Evolutionary conservation across 805 yeast species (phyloP), one percentile per base, ranked within the genome.

Genomic region (Saccharomycopsis sp.): DNA sequence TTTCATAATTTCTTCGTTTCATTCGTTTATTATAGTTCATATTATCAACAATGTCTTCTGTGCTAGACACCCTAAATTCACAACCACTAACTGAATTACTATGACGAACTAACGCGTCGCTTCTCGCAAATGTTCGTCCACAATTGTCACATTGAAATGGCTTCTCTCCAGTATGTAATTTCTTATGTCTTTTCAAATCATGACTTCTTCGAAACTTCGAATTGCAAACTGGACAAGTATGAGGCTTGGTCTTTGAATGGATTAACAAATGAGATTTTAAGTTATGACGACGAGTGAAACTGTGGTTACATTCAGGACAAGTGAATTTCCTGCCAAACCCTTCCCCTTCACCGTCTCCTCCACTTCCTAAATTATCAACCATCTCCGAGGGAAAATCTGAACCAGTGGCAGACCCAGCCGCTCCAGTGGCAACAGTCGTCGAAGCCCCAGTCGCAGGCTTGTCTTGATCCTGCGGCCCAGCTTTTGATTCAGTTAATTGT

Each of bases 81-180:
- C 67, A 63, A 8, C 61, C 60, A 19, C 62, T 58, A 29, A 68
- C 64, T 38, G 66, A 64, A 46, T 81, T 77, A 37, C 67, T 64
- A 56, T 85, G 95, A 50, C 95, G 67, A 3, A 78, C 71, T 22
- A 85, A 66, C 0, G 94, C 88, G 60, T 85, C 95, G 1, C 79
- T 77, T 27, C 95, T 64, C 1, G 90, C 85, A 62, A 85, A 85
- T 34, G 68, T 63, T 38, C 82, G 68, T 13, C 73, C 72, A 62
- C 94, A 85, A 38, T 66, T 65, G 16, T 62, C 63, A 58, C 94
- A 85, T 34, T 58, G 61, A 57, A 64, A 79, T 1, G 90, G 89
- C 57, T 74, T 79, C 52, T 77, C 86, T 19, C 90, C 90, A 0
- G 87, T 74, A 56, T 85, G 95, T 28, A 81, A 67, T 59, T 81